A percentile compares a stretch with the other conserved stretches of the same genome.
These are phyloP conservation scores for Mortierella alpina DNA, from an alignment of 192 early-diverging fungal genomes.

Conservation along the genomic window DNA sequence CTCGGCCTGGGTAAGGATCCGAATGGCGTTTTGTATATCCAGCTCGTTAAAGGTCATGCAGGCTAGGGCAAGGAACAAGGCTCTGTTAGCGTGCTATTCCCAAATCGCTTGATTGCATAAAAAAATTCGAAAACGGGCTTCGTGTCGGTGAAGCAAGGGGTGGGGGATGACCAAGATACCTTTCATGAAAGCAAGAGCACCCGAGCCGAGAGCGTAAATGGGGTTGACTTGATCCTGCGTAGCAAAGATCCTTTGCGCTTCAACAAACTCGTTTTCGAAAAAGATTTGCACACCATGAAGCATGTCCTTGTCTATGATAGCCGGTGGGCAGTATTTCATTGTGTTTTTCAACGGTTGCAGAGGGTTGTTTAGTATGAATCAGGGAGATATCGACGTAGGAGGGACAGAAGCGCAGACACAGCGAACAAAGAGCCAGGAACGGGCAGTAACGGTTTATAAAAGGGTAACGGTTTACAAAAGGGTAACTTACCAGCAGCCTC, in stretches of 20 bases:
- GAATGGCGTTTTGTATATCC: conserved; percentile 59
- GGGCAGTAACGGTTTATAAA: background rate
- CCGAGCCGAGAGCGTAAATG: conserved; percentile 63
- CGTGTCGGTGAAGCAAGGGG: background rate
- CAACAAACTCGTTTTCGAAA: conserved; percentile 64
- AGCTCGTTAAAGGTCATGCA: conserved; percentile 59
- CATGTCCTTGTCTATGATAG: conserved; percentile 47
- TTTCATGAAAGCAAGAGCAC: conserved; percentile 67
- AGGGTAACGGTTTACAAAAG: background rate
- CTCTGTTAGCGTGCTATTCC: background rate
- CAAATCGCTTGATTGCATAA: conserved; percentile 12
- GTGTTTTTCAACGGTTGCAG: background rate
- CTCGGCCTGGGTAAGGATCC: conserved; percentile 53
- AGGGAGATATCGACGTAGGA: background rate
- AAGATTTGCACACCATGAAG: conserved; percentile 57
- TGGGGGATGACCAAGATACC: conserved; percentile 46
- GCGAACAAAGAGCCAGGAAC: no score
- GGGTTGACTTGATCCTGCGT: conserved; percentile 59
- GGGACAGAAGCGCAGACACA: no score
- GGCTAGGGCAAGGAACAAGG: conserved; percentile 8
- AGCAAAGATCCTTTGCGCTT: conserved; percentile 63
- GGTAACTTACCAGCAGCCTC: conserved; percentile 33
- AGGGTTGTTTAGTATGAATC: background rate
- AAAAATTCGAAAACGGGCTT: background rate
- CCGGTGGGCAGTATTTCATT: background rate